phyloP scores from a whole-genome alignment of 495 filamentous ascomycete species.

The Xylaria telfairii region DNA sequence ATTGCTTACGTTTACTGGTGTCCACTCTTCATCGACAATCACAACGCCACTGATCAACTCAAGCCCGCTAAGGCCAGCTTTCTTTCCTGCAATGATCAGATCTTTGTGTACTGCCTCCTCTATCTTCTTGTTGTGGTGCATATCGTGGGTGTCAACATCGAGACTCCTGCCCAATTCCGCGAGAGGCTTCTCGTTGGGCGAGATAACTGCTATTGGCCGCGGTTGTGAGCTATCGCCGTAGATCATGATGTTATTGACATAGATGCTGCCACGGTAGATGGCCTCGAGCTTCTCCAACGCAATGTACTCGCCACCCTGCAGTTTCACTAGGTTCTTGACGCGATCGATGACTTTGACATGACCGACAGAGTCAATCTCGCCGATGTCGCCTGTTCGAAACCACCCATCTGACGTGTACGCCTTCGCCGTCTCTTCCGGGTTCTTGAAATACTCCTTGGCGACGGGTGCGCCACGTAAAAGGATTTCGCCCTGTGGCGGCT shows the following conservation, averaged over 20 bases:
- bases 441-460: constrained; percentile 79
- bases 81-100: constrained; percentile 55
- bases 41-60: constrained; percentile 68
- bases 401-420: constrained; percentile 84
- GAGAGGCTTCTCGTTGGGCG: constrained; percentile 61
- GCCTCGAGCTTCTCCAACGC: constrained; percentile 72
- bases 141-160: constrained; percentile 55
- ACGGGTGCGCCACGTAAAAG: constrained; percentile 74
- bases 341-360: constrained; percentile 89
- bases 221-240: constrained; percentile 57
- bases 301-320: constrained; percentile 69
- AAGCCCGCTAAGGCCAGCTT: constrained; percentile 57
- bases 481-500: constrained; percentile 86
- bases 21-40: constrained; percentile 70
- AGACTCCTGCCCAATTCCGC: constrained; percentile 57
- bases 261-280: constrained; percentile 61
- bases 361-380: constrained; percentile 73
- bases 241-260: constrained; percentile 66
- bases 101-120: constrained; percentile 60
- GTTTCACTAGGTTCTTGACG: constrained; percentile 82
- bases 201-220: constrained; percentile 64
- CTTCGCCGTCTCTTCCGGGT: constrained; percentile 80
- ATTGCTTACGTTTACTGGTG: constrained; percentile 61
- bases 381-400: constrained; percentile 92
- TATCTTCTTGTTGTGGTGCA: constrained; percentile 53